Conservation (phyloP, 2,329 filamentous ascomycete genomes). For the Fusarium bulbicola region DNA sequence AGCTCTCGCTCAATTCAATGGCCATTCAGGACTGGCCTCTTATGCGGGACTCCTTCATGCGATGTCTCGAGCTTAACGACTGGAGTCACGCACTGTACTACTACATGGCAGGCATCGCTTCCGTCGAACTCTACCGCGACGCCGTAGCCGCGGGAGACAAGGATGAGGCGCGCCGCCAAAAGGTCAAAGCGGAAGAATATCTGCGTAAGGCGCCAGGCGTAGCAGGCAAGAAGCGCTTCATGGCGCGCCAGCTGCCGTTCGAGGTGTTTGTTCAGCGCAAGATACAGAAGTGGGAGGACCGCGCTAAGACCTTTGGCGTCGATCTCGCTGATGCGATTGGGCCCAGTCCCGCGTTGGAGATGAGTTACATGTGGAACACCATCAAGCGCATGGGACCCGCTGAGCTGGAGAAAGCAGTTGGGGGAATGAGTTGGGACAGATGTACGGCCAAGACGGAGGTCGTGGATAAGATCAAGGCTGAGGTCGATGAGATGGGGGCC, state of each 20-base stretch:
- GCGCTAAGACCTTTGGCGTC: conserved; percentile 72
- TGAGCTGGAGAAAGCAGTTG: conserved; percentile 71
- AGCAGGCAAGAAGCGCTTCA: conserved; percentile 87
- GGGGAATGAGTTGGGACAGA: conserved; percentile 71
- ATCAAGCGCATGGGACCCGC: conserved; percentile 77
- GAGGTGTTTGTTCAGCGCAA: conserved; percentile 88
- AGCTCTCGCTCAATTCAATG: conserved; percentile 81
- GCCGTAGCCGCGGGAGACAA: conserved; percentile 51
- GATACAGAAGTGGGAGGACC: conserved; percentile 85
- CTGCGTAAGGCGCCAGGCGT: conserved; percentile 76
- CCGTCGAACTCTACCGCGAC: conserved; percentile 83
- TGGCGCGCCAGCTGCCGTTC: conserved; percentile 89
- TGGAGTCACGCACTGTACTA: conserved; percentile 93
- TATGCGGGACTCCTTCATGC: conserved; percentile 78
- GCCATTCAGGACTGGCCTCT: conserved; percentile 79
- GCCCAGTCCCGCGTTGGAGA: conserved; percentile 83
- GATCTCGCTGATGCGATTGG: conserved; percentile 83
- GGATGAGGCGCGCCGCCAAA: conserved; percentile 63
- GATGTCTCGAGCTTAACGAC: conserved; percentile 82
- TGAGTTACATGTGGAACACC: conserved; percentile 94
- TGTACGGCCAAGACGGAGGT: conserved; percentile 59
- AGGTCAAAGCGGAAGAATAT: conserved; percentile 72
- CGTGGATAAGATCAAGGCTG: conserved; percentile 57
- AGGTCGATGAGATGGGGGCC: conserved; percentile 70
- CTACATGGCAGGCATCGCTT: conserved; percentile 82